Base-by-base conservation (phyloP, 2,329 filamentous ascomycete genomes). In the Neoscytalidium dimidiatum region DNA sequence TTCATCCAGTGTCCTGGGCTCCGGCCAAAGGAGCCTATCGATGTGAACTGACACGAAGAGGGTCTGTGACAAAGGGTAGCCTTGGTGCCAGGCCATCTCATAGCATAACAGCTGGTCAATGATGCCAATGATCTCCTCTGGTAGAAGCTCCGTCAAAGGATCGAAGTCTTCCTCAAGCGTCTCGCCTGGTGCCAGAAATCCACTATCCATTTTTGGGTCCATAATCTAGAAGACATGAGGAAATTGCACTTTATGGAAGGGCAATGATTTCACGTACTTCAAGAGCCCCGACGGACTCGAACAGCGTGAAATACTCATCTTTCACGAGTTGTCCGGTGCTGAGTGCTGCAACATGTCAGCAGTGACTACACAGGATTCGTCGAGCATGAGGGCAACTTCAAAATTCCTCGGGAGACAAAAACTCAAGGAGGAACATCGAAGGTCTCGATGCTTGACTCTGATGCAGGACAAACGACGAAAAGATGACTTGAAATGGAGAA, bases 201-300 rank as follows among this genome's bases (percentile, higher is more conserved):
- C 95, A 74, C 92, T 97, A 78, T 99, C 95, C 95, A 99, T 99
- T 79, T 98, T 99, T 0, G 92, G 89, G 74, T 99, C 95, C 92
- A 97, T 97, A 71, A 99, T 97, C 95, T 99, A 72, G 61, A 28
- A 19, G 56, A 19, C 0, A 23, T 35, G 28, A 31, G 49, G 11
- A 26, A 61, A 3, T 19, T 44, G 53, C 29, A 9, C 33, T 29
- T n/a, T 8, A 31, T n/a, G 7, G 7, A 29, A 19, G 35, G 2
- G 33, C 11, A 33, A 11, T 26, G 19, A 19, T 17, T 33, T 31
- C 13, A n/a, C 56, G 23, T 26, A 83, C 82, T 85, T 95, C 92
- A 23, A 95, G 84, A 70, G 92, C 92, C 67, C 92, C 92, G 70
- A 99, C 95, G 56, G 94, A 90, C 80, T 98, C 95, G 71, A 97